phyloP scores from a whole-genome alignment of 495 filamentous ascomycete genomes.

The Tuber magnatum region DNA sequence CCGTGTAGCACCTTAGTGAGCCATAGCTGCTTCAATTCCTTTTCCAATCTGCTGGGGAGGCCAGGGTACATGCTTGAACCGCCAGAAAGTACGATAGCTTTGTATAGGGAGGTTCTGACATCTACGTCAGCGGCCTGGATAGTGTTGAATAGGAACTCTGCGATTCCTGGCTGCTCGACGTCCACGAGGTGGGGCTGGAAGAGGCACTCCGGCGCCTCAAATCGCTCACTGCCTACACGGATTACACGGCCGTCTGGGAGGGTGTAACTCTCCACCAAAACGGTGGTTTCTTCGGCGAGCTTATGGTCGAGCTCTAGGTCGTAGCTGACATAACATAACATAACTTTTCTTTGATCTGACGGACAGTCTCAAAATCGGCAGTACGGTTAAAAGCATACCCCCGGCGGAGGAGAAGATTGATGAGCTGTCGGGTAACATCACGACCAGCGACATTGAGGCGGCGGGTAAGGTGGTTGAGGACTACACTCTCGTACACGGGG shows the following conservation, averaged over 20 bases:
- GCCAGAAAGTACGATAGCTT: constrained; percentile 92
- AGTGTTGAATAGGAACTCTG: constrained; percentile 95
- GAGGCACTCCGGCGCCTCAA: constrained; percentile 95
- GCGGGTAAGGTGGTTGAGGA: constrained; percentile 91
- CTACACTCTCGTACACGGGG: constrained; percentile 92
- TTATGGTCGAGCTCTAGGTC: constrained; percentile 93
- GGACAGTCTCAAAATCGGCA: constrained; percentile 97
- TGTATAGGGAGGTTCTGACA: constrained; percentile 84
- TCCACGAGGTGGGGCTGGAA: constrained; percentile 99
- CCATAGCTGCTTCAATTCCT: constrained; percentile 98
- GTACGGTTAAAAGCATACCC: constrained; percentile 97
- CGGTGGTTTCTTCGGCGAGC: constrained; percentile 94
- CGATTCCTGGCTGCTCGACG: constrained; percentile 93
- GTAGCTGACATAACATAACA: constrained; percentile 99
- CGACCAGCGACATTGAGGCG: constrained; percentile 92
- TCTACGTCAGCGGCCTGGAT: constrained; percentile 95
- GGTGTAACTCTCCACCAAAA: constrained; percentile 94
- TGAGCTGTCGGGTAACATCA: constrained; percentile 95
- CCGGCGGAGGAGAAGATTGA: constrained; percentile 84
- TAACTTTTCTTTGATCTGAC: constrained; percentile 99
- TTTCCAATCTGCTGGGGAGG: constrained; percentile 86
- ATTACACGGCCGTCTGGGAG: constrained; percentile 94
- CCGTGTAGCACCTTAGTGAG: constrained; percentile 81
- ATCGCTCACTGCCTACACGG: constrained; percentile 88
- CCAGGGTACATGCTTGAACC: constrained; percentile 99